Conservation (phyloP, 352 stramenopile genomes). For the Phytophthora ramorum region DNA sequence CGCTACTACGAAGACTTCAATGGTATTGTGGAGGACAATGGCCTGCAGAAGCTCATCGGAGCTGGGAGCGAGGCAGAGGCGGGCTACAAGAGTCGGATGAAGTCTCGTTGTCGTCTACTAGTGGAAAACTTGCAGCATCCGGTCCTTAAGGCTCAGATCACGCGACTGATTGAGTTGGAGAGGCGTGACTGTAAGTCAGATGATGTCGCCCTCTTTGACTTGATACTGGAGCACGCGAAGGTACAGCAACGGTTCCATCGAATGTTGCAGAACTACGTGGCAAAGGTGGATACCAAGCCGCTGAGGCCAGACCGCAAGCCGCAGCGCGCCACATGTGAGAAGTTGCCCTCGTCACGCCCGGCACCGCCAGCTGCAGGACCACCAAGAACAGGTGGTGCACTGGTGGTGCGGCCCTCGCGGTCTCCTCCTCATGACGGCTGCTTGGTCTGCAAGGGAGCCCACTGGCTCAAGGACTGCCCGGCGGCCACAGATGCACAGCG, state of each 20-base stretch:
- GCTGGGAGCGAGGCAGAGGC: too few species aligned
- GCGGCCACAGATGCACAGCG: neutral
- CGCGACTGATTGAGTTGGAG: too few species aligned
- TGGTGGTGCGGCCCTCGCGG: too few species aligned
- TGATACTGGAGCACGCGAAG: neutral
- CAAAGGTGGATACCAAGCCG: too few species aligned
- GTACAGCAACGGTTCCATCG: neutral
- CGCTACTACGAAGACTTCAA: neutral
- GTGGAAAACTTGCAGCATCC: too few species aligned
- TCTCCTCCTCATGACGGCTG: neutral
- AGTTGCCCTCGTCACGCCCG: neutral
- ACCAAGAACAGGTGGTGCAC: neutral
- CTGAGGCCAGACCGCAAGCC: neutral
- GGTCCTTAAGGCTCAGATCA: too few species aligned
- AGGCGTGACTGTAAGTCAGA: neutral
- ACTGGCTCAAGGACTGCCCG: too few species aligned
- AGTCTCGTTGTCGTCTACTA: too few species aligned
- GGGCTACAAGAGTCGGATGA: too few species aligned
- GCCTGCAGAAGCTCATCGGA: too few species aligned
- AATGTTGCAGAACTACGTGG: neutral
- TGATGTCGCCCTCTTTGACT: neutral
- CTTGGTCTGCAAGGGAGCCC: too few species aligned
- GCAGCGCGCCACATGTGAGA: neutral
- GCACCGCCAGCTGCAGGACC: neutral
- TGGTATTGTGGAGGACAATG: too few species aligned